Conservation (phyloP, 2,329 filamentous ascomycete species). For the Epichloe hybrida region DNA sequence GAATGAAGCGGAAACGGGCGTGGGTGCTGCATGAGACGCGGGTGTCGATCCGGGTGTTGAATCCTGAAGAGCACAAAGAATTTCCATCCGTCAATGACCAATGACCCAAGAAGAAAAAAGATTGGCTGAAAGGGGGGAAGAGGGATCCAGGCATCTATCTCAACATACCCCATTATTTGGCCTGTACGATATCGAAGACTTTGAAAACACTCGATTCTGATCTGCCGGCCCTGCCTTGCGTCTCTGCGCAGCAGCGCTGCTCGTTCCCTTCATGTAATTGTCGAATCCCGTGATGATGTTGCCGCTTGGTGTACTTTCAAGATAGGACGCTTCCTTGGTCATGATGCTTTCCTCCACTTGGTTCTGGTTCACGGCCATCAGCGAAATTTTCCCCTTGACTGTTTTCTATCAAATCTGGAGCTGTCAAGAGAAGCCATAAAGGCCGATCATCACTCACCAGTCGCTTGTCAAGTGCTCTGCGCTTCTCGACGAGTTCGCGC, state of each 20-base stretch:
- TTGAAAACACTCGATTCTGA: constrained; percentile 60
- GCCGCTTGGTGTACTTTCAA: constrained; percentile 76
- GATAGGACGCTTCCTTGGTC: constrained; percentile 72
- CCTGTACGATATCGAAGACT: constrained; percentile 50
- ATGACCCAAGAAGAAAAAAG: background rate
- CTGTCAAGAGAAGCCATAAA: background rate
- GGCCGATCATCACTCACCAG: constrained; percentile 17
- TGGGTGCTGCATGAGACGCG: constrained; percentile 37
- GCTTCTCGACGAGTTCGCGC: constrained; percentile 33
- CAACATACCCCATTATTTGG: constrained; percentile 23
- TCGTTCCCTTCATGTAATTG: constrained; percentile 86
- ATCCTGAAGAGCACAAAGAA: constrained; percentile 17
- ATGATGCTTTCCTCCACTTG: constrained; percentile 65
- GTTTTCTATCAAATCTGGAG: background rate
- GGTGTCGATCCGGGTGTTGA: constrained; percentile 30
- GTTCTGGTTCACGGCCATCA: constrained; percentile 23
- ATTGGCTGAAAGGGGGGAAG: background rate
- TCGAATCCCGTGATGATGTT: constrained; percentile 98
- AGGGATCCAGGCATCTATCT: background rate
- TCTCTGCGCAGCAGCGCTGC: constrained; percentile 47
- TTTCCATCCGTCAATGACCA: background rate
- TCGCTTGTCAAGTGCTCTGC: constrained; percentile 23
- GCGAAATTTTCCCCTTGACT: background rate
- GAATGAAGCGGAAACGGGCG: constrained; percentile 41
- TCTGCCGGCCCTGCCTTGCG: constrained; percentile 53